phyloP scores from a whole-genome alignment of 1,139 yeast genomes.

The Maudiozyma humilis region DNA sequence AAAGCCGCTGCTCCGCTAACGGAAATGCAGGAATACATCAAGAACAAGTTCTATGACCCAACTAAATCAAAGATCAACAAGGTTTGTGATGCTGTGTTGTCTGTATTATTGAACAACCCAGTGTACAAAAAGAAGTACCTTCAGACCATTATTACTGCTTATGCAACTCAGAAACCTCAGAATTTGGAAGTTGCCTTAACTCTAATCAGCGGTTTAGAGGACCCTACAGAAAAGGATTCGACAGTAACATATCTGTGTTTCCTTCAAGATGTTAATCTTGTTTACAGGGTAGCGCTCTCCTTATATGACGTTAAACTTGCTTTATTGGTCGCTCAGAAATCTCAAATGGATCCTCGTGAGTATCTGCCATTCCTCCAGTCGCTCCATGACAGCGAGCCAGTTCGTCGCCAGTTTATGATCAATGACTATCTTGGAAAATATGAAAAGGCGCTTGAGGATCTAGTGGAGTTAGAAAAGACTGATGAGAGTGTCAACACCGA shows the following conservation, averaged over 20 bases:
- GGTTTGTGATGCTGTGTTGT: conserved; percentile 64
- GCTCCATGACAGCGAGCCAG: conserved; percentile 56
- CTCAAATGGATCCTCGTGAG: conserved; percentile 96
- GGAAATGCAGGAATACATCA: conserved; percentile 32
- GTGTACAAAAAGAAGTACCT: conserved; percentile 51
- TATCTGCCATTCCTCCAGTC: conserved; percentile 85
- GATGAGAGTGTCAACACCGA: conserved; percentile 44
- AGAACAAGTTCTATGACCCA: conserved; percentile 34
- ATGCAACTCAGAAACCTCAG: conserved; percentile 87
- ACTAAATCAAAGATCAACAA: conserved; percentile 59
- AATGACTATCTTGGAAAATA: conserved; percentile 68
- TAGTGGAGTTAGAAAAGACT: conserved; percentile 43
- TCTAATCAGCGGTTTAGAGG: conserved; percentile 45
- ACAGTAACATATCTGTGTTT: conserved; percentile 79
- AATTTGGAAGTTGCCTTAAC: conserved; percentile 66
- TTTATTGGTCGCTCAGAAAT: conserved; percentile 81
- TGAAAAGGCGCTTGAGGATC: conserved; percentile 60
- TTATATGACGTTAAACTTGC: conserved; percentile 77
- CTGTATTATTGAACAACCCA: conserved; percentile 43
- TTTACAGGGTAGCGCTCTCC: conserved; percentile 74
- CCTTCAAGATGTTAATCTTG: conserved; percentile 77
- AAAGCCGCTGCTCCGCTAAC: conserved; percentile 31
- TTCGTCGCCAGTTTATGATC: conserved; percentile 65
- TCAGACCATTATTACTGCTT: conserved; percentile 81
- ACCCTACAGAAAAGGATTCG: conserved; percentile 48